phyloP scores from a whole-genome alignment of 78 protist species.

The Bodo saltans region DNA sequence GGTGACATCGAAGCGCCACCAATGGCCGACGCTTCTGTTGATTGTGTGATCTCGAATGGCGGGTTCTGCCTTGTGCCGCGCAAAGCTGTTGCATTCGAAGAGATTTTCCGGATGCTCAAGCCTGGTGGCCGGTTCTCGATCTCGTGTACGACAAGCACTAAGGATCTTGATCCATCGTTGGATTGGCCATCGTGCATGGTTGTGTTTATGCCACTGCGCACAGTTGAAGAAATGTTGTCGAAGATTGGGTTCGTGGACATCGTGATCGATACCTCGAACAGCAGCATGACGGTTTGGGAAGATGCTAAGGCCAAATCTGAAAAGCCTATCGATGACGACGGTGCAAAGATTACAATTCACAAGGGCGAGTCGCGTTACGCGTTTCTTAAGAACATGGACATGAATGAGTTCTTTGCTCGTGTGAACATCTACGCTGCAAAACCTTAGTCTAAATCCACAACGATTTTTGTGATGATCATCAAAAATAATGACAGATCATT shows the following conservation, averaged over 20 bases:
- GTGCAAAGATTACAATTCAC: no score
- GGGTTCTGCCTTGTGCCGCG: conserved; percentile 38
- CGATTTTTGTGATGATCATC: no score
- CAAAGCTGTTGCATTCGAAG: conserved; percentile 16
- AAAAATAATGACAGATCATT: no score
- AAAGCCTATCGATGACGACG: no score
- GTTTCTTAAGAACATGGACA: no score
- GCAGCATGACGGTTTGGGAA: no score
- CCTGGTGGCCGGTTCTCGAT: conserved; percentile 32
- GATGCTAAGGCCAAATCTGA: no score
- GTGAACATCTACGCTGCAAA: no score
- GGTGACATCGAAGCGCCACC: conserved; percentile 30
- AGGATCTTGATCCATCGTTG: not conserved
- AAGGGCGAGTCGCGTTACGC: no score
- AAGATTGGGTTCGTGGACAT: not conserved
- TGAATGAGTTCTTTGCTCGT: no score
- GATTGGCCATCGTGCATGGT: not conserved
- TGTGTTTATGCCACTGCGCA: not conserved
- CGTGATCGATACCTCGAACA: not conserved
- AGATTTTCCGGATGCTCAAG: conserved; percentile 23
- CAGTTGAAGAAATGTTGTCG: not conserved
- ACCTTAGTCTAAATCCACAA: no score
- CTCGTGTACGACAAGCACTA: not conserved
- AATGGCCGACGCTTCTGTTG: conserved; percentile 3
- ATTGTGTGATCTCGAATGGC: conserved; percentile 39